Evolutionary conservation across 176 grass and related monocot species (phyloP).

Genomic region (Ensete ventricosum): DNA sequence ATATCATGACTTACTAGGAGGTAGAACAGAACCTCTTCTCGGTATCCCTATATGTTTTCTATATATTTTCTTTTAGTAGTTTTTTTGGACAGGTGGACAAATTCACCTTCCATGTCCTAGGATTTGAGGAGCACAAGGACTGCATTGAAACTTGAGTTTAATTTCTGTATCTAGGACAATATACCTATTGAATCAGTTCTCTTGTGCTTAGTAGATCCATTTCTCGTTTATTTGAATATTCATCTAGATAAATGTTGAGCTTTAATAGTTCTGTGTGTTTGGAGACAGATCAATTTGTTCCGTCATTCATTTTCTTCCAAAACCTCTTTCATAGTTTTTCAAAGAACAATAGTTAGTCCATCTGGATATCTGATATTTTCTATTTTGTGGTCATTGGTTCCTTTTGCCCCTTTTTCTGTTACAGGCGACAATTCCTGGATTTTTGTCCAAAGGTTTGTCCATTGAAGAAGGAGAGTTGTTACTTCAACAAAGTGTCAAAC

Average conservation of each 20-base stretch:
- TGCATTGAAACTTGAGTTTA: background rate
- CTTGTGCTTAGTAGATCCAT: background rate
- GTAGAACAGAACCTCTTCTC: background rate
- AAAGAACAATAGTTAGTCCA: background rate
- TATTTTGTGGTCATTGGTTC: background rate
- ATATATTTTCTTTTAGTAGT: too few species aligned
- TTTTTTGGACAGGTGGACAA: background rate
- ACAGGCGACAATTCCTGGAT: slow-evolving; percentile 70
- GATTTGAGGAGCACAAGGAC: background rate
- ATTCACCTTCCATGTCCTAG: background rate
- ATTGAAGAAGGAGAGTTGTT: slow-evolving; percentile 44
- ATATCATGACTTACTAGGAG: too few species aligned
- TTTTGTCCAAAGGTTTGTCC: slow-evolving; percentile 53
- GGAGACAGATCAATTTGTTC: background rate
- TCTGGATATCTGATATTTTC: background rate
- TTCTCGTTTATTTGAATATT: background rate
- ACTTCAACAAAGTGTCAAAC: slow-evolving; percentile 41
- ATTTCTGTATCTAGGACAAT: background rate
- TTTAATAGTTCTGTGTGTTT: background rate
- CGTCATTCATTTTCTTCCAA: background rate
- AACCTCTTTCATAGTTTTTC: background rate
- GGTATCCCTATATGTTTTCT: background rate
- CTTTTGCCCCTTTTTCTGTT: background rate
- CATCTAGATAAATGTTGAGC: background rate
- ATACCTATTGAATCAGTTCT: background rate